phyloP scores from a whole-genome alignment of 2,329 filamentous ascomycete species.

The Penicillium italicum region DNA sequence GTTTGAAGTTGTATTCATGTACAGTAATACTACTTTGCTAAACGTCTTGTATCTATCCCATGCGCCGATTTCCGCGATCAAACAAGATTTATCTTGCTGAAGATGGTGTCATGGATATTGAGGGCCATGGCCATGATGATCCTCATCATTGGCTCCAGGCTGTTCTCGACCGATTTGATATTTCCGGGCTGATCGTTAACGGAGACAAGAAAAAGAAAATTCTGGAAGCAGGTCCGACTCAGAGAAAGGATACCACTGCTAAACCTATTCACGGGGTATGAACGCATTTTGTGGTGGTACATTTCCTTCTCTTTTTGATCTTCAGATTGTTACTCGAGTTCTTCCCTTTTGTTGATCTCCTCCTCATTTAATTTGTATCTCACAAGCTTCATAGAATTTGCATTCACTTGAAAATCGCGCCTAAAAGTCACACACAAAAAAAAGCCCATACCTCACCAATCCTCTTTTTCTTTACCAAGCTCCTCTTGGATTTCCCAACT shows the following conservation, averaged over 20 bases:
- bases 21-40: constrained; percentile 50
- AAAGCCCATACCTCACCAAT: constrained; percentile 2
- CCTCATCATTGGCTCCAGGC: constrained; percentile 45
- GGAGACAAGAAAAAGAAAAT: constrained; percentile 38
- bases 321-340: background rate
- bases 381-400: background rate
- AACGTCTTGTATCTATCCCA: constrained; percentile 53
- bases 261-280: background rate
- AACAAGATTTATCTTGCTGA: constrained; percentile 50
- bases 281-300: background rate
- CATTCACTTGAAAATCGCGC: background rate
- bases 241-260: background rate
- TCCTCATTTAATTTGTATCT: background rate
- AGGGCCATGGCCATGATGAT: constrained; percentile 50
- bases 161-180: constrained; percentile 44
- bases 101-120: constrained; percentile 52
- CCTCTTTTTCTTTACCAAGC: constrained; percentile 23
- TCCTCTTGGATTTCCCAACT: constrained; percentile 28
- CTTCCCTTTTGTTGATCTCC: background rate
- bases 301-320: background rate
- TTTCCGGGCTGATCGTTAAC: constrained; percentile 36
- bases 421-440: background rate
- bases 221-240: constrained; percentile 32
- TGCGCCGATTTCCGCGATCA: constrained; percentile 47
- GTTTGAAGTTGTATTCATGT: constrained; percentile 53